Percentiles rank a stretch among this genome's conserved stretches.
phyloP scores from a whole-genome alignment of 495 filamentous ascomycete species.

The Hypoxylon fuscum region DNA sequence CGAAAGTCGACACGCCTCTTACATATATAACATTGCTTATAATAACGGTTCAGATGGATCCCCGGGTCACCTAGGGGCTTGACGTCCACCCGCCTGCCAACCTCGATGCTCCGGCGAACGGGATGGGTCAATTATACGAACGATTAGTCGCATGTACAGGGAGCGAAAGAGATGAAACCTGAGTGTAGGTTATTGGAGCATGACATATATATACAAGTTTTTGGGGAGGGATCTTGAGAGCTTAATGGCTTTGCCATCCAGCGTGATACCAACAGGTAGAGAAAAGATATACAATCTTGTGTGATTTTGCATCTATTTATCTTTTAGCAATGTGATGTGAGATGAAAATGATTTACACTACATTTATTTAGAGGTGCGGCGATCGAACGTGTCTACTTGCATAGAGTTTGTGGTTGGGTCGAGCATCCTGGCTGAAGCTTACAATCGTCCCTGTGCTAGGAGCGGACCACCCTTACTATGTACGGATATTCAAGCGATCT shows the following conservation, averaged over 20 bases:
- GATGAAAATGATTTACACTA: background rate
- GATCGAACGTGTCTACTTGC: no score
- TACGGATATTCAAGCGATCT: no score
- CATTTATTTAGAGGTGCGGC: slow-evolving; percentile 1
- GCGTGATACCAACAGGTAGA: slow-evolving; percentile 39
- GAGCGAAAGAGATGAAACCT: slow-evolving; percentile 28
- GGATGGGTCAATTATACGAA: slow-evolving; percentile 28
- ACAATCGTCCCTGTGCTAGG: no score
- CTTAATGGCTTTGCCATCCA: slow-evolving; percentile 25
- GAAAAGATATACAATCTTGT: slow-evolving; percentile 29
- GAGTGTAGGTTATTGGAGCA: slow-evolving; percentile 16
- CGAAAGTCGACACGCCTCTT: slow-evolving; percentile 25
- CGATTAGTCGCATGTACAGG: slow-evolving; percentile 35
- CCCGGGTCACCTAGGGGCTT: slow-evolving; percentile 30
- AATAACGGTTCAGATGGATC: slow-evolving; percentile 43
- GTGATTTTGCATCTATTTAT: background rate
- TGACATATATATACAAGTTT: slow-evolving; percentile 39
- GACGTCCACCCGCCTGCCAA: slow-evolving; percentile 32
- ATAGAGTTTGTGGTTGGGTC: no score
- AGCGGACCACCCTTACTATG: no score
- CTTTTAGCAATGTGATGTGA: background rate
- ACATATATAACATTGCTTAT: slow-evolving; percentile 33
- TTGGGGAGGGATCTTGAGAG: slow-evolving; percentile 30
- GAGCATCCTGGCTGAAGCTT: no score
- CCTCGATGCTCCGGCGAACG: slow-evolving; percentile 26